Percentiles rank a stretch among this genome's conserved stretches.
Evolutionary conservation across 2,329 filamentous ascomycete species (phyloP).

Genomic region (Fusarium pseudonygamai): DNA sequence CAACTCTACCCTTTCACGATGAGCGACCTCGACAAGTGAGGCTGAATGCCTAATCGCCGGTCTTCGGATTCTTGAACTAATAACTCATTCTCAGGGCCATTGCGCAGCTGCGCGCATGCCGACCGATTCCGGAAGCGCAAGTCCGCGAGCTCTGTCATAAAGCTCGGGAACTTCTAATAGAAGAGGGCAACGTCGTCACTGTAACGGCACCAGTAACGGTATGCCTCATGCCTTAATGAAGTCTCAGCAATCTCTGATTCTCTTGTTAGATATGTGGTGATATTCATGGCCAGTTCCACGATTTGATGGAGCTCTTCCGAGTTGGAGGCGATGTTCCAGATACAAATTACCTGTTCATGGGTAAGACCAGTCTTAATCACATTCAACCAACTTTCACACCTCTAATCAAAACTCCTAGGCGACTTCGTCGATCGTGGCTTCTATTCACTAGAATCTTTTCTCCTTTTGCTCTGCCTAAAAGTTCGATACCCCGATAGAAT

Average conservation of each 20-base stretch:
- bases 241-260: conserved; percentile 18
- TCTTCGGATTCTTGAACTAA: conserved; percentile 22
- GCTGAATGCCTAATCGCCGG: conserved; percentile 1
- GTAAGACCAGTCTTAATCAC: conserved; percentile 54
- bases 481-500: conserved; percentile 97
- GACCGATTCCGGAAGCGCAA: conserved; percentile 93
- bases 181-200: conserved; percentile 96
- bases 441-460: conserved; percentile 96
- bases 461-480: conserved; percentile 94
- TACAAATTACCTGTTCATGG: conserved; percentile 98
- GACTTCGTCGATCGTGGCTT: conserved; percentile 98
- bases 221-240: conserved; percentile 45
- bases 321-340: conserved; percentile 94
- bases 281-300: conserved; percentile 96
- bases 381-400: background rate
- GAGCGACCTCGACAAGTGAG: conserved; percentile 93
- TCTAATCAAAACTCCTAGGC: conserved; percentile 58
- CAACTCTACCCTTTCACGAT: conserved; percentile 58
- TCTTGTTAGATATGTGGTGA: conserved; percentile 83
- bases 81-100: conserved; percentile 73
- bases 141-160: conserved; percentile 98
- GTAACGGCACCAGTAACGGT: conserved; percentile 95
- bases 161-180: conserved; percentile 92
- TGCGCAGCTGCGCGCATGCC: conserved; percentile 92
- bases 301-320: conserved; percentile 95